phyloP scores from a whole-genome alignment of 352 stramenopile species.

The Globisporangium spiculum region DNA sequence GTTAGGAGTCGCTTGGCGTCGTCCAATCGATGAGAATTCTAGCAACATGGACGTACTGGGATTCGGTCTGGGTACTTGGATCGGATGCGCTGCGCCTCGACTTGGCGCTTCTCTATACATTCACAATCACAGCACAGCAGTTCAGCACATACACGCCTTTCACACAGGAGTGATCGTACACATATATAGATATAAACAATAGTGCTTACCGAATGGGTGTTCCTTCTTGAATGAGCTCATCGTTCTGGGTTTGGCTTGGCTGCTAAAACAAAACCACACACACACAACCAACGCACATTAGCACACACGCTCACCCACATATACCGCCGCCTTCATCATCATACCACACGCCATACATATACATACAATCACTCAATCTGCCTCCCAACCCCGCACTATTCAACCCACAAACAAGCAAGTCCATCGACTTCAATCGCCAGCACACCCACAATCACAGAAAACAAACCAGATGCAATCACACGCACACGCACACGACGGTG shows the following conservation, averaged over 20 bases:
- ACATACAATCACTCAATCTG: neutral
- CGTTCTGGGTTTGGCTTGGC: conserved; percentile 9
- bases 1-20: neutral
- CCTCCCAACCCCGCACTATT: neutral
- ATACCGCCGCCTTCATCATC: neutral
- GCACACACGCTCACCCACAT: neutral
- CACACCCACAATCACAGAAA: neutral
- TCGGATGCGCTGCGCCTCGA: conserved; percentile 97
- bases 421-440: conserved; percentile 1
- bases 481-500: neutral
- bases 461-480: neutral
- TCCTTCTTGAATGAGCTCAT: conserved; percentile 93
- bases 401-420: neutral
- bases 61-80: conserved; percentile 99
- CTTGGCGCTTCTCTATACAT: conserved; percentile 93
- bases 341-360: neutral
- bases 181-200: neutral
- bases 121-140: neutral
- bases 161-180: neutral
- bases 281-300: neutral
- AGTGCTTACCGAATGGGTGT: conserved; percentile 69
- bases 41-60: conserved; percentile 53
- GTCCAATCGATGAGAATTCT: neutral
- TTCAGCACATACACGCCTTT: neutral
- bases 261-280: neutral